A percentile compares a stretch with the other conserved stretches of the same genome.
Conservation (phyloP, 148 eudicot species). For the Hydrangea macrophylla region DNA sequence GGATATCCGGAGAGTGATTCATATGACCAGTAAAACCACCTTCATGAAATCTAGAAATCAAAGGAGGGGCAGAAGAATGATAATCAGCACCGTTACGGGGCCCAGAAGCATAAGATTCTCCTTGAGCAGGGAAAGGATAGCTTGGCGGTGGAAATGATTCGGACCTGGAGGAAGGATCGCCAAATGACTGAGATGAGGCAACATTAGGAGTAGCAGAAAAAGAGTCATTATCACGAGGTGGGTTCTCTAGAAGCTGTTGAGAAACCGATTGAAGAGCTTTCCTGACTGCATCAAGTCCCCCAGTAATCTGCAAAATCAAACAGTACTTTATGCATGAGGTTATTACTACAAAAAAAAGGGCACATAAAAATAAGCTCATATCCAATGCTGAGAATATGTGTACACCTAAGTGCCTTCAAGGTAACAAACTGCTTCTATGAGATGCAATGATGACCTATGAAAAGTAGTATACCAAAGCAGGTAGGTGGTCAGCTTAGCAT, state of each 20-base stretch:
- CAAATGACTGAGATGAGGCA: constrained; percentile 39
- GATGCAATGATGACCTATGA: neutral
- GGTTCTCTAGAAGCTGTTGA: constrained; percentile 55
- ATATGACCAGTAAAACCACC: constrained; percentile 39
- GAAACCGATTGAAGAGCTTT: constrained; percentile 72
- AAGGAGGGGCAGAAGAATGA: neutral
- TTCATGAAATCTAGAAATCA: constrained; percentile 33
- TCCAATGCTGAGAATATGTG: neutral
- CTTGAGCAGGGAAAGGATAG: constrained; percentile 37
- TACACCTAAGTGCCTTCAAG: neutral
- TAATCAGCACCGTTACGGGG: constrained; percentile 34
- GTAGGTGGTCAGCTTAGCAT: neutral
- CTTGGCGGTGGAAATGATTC: constrained; percentile 32
- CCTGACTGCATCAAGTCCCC: constrained; percentile 56
- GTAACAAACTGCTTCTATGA: neutral
- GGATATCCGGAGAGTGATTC: constrained; percentile 43
- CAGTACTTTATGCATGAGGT: neutral
- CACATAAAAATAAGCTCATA: too few species aligned
- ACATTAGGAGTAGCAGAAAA: constrained; percentile 39
- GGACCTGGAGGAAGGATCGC: constrained; percentile 36
- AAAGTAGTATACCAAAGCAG: constrained; percentile 1
- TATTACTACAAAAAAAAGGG: neutral
- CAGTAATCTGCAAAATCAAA: constrained; percentile 58
- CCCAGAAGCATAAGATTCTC: constrained; percentile 38
- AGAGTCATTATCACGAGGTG: constrained; percentile 43